Percentiles rank a stretch among this genome's conserved stretches.
These are phyloP conservation scores for Trypanosoma grayi DNA, from an alignment of 208 protist species.

Conservation along the genomic window DNA sequence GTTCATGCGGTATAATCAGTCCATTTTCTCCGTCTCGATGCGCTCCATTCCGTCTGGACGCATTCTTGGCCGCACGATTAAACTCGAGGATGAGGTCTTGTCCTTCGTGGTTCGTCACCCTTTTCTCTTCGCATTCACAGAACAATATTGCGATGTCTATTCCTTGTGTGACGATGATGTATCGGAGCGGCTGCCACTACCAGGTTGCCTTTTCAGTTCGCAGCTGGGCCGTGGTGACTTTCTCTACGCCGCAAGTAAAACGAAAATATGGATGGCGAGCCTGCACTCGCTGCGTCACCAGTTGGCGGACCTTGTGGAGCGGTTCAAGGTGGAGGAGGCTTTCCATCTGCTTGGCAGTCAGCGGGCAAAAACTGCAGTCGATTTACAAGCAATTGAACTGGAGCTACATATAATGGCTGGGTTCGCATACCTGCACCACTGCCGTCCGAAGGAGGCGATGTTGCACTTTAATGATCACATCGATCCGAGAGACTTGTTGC, in stretches of 20 bases:
- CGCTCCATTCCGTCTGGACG: conserved; percentile 23
- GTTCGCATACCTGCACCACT: conserved; percentile 56
- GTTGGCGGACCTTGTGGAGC: conserved; percentile 53
- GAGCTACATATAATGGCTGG: conserved; percentile 72
- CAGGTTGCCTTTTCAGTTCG: conserved; percentile 45
- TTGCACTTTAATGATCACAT: conserved; percentile 50
- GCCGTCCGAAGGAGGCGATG: conserved; percentile 44
- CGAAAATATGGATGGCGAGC: conserved; percentile 62
- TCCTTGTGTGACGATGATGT: conserved; percentile 49
- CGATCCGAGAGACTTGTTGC: conserved; percentile 66
- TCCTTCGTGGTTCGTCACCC: conserved; percentile 46
- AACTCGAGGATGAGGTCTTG: conserved; percentile 24
- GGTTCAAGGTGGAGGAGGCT: conserved; percentile 47
- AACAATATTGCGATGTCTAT: conserved; percentile 62
- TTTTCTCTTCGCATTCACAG: conserved; percentile 69
- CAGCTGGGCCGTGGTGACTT: conserved; percentile 39
- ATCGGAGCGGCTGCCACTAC: conserved; percentile 52
- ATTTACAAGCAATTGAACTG: conserved; percentile 40
- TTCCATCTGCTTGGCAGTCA: conserved; percentile 63
- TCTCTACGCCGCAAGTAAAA: conserved; percentile 48
- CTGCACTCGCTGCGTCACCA: conserved; percentile 55
- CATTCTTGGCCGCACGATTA: conserved; percentile 31
- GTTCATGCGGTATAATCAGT: conserved; percentile 38
- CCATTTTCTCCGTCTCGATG: conserved; percentile 40
- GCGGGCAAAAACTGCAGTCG: conserved; percentile 18